Evolutionary conservation across 1,139 yeast species (phyloP), one percentile per base, ranked within the genome.

Genomic region (Taphrina pruni): DNA sequence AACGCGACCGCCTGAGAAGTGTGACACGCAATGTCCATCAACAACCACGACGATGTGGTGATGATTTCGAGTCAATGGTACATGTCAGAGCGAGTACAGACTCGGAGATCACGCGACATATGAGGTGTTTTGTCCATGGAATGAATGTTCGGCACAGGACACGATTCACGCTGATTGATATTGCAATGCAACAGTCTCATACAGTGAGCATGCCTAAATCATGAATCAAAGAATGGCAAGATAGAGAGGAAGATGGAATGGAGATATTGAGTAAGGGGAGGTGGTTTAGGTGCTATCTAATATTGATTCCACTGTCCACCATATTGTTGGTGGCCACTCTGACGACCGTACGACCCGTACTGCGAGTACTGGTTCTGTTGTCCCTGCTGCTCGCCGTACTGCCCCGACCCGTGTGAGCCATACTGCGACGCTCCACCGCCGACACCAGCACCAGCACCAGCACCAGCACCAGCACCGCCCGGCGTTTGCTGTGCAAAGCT

Each of bases 351-450:
- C 21, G 48, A 41, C 6, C 55, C 67, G 52, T 64, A 64, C 67
- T 64, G 67, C 46, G 67, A 56, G 45, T 35, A 64, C 61, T 64
- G 67, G 26, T 26, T 51, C 46, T 64, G 67, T 17, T 54, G 48
- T 12, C 57, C 57, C n/a, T 50, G 54, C 21, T 50, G 36, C n/a
- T 26, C 54, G 32, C 57, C 48, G 32, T 45, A 41, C 32, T 62
- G 66, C 9, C 48, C 60, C 7, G 45, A 35, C 17, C 50, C 36
- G 17, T 56, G 60, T 6, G 45, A 21, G 50, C 60, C 60, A n/a
- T 56, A 56, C 36, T 56, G 60, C 12, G 48, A 39, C 32, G 32
- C 32, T 26, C 32, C 32, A 4, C 32, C 32, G 4, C 32, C 32
- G 32, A 26, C 32, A 26, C 32, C 32, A 4, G 32, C 32, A 35